These are phyloP conservation scores for Mucor saturninus DNA, from an alignment of 371 early-diverging fungal species.

Conservation along the genomic window DNA sequence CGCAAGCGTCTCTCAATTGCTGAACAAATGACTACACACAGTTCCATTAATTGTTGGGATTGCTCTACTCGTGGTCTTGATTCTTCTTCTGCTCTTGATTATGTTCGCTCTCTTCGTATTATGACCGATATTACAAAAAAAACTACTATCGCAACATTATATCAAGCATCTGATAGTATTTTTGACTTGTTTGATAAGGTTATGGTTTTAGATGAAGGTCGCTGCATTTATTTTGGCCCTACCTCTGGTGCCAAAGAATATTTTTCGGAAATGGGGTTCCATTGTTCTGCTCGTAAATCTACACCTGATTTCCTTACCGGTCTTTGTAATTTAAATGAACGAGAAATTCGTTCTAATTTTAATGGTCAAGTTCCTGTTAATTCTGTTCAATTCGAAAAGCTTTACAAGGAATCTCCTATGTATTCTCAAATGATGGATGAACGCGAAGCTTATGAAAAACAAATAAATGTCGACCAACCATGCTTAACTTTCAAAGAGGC, in stretches of 20 bases:
- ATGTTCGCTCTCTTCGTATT: constrained; percentile 71
- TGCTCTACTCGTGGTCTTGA: constrained; percentile 93
- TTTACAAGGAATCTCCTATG: constrained; percentile 40
- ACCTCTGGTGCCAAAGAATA: constrained; percentile 62
- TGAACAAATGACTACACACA: constrained; percentile 82
- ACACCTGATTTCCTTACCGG: constrained; percentile 80
- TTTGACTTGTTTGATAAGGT: constrained; percentile 80
- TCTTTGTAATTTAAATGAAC: constrained; percentile 65
- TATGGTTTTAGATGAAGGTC: constrained; percentile 73
- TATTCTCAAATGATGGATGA: constrained; percentile 36
- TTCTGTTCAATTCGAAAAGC: constrained; percentile 55
- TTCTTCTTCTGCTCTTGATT: constrained; percentile 86
- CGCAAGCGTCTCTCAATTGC: constrained; percentile 89
- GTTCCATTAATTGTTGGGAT: constrained; percentile 82
- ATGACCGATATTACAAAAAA: constrained; percentile 66
- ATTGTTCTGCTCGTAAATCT: constrained; percentile 74
- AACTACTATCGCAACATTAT: constrained; percentile 56
- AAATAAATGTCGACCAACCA: constrained; percentile 37
- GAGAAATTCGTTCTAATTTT: constrained; percentile 55
- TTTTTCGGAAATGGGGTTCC: constrained; percentile 70
- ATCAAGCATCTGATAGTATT: constrained; percentile 78
- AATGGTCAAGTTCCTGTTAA: constrained; percentile 53
- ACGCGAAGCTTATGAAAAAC: constrained; percentile 44
- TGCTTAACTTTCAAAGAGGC: constrained; percentile 54
- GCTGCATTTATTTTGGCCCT: constrained; percentile 77